Evolutionary conservation across 768 basidiomycete genomes (phyloP).

Genomic region (Pleurotus ostreatus): DNA sequence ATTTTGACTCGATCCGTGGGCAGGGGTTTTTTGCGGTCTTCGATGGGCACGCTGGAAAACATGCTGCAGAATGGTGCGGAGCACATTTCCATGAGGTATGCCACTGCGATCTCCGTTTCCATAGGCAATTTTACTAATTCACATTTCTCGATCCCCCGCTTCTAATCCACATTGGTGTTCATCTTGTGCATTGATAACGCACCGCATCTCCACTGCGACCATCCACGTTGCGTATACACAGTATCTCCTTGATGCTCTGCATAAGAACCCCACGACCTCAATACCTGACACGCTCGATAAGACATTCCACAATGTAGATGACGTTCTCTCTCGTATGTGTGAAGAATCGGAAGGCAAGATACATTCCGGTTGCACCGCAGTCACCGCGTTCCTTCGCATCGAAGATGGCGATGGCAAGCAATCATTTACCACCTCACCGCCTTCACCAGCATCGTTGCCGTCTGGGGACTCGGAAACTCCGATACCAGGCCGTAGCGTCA

Average conservation of each 20-base stretch:
- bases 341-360: slow-evolving; percentile 89
- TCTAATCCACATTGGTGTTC: too few relatives aligned
- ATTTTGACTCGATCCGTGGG: slow-evolving; percentile 85
- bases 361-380: slow-evolving; percentile 95
- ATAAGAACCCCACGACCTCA: slow-evolving; percentile 46
- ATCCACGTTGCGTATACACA: slow-evolving; percentile 9
- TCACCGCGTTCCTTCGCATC: slow-evolving; percentile 90
- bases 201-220: too few relatives aligned
- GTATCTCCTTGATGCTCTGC: slow-evolving; percentile 67
- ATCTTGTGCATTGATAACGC: too few relatives aligned
- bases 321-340: slow-evolving; percentile 74
- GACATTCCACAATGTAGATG: slow-evolving; percentile 93
- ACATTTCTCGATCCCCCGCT: too few relatives aligned
- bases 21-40: slow-evolving; percentile 99
- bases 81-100: slow-evolving; percentile 86
- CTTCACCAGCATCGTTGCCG: slow-evolving; percentile 21
- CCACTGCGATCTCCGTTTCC: background rate
- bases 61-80: slow-evolving; percentile 99
- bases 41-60: slow-evolving; percentile 97
- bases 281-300: slow-evolving; percentile 90
- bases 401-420: slow-evolving; percentile 79
- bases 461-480: slow-evolving; percentile 26
- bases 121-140: too few relatives aligned
- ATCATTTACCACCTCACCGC: slow-evolving; percentile 46
- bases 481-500: slow-evolving; percentile 27